Base-by-base conservation (phyloP, 768 basidiomycete genomes). In the Pleurotus pulmonarius region DNA sequence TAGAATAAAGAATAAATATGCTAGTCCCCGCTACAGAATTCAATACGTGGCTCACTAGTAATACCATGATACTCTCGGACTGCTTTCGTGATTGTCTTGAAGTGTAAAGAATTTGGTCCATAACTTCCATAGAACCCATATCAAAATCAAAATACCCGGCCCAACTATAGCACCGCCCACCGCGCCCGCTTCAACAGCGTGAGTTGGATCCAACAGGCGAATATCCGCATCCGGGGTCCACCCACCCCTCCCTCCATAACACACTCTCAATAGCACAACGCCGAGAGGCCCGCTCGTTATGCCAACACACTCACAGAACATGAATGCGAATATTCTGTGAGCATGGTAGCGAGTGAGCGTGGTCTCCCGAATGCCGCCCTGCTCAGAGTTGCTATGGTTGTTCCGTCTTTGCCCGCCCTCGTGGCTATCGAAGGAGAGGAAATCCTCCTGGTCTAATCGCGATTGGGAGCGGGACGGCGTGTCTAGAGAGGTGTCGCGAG, bases 221-320 rank as follows among this genome's bases (percentile, higher is more conserved):
- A 53, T 24, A 24, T 7, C 37, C 13, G 51, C 51, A 12, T 41
- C 15, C n/a, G 15, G 15, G n/a, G n/a, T 22, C 51, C 51, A 53
- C 24, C 39, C 51, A 11, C 37, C 51, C 18, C 41, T 39, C 9
- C 51, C 51, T 9, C 37, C 34, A n/a, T 53, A 53, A 2, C 51
- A 53, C 16, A 6, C 26, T 20, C 39, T 53, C 51, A 53, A 24
- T 7, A 53, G 26, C 16, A 53, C 15, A 11, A 53, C 51, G 4
- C 51, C 51, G 18, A 53, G 20, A 6, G 51, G 51, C 12, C 51
- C 51, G 41, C 38, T 20, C 20, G 51, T 15, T 9, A 53, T 24
- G 15, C 51, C 51, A 20, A 53, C 51, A 11, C 51, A 53, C 41
- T 53, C 51, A 41, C 51, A 53, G 51, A 53, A 53, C 39, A 53